Conservation (phyloP, 805 yeast species). For the Kockiozyma suomiensis region DNA sequence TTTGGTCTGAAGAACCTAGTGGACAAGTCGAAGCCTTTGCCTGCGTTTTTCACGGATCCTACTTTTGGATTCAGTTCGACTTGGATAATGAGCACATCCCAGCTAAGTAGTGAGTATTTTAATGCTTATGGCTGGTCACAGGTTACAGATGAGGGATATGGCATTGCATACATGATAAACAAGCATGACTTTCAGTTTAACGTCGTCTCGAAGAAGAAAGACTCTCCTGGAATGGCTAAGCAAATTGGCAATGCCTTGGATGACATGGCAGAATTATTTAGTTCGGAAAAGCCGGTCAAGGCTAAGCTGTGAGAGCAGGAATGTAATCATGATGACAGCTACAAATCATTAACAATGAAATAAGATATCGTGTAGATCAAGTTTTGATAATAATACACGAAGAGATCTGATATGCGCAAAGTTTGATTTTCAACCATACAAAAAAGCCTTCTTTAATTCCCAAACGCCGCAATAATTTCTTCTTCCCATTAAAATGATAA, state of each 20-base stretch:
- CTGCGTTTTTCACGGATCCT: slow-evolving; percentile 74
- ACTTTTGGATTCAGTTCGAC: slow-evolving; percentile 72
- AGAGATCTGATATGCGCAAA: background rate
- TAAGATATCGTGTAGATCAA: background rate
- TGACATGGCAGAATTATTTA: slow-evolving; percentile 71
- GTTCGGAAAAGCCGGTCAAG: slow-evolving; percentile 39
- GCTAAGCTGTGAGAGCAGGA: slow-evolving; percentile 43
- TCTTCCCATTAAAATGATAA: background rate
- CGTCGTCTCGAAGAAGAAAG: slow-evolving; percentile 70
- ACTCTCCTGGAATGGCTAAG: slow-evolving; percentile 53
- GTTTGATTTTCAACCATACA: background rate
- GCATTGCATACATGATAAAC: slow-evolving; percentile 91
- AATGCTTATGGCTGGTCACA: slow-evolving; percentile 97
- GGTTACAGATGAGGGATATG: slow-evolving; percentile 91
- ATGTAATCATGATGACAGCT: background rate
- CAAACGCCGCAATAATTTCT: slow-evolving; percentile 3
- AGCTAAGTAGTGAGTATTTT: slow-evolving; percentile 78
- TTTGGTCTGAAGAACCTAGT: slow-evolving; percentile 81
- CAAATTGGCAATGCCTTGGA: slow-evolving; percentile 77
- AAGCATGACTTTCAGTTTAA: slow-evolving; percentile 83
- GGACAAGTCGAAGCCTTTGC: slow-evolving; percentile 57
- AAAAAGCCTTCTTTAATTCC: background rate
- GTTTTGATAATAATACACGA: background rate
- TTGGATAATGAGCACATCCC: slow-evolving; percentile 90
- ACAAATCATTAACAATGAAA: background rate